Evolutionary conservation across 2,329 filamentous ascomycete genomes (phyloP).

Genomic region (Claviceps arundinis): DNA sequence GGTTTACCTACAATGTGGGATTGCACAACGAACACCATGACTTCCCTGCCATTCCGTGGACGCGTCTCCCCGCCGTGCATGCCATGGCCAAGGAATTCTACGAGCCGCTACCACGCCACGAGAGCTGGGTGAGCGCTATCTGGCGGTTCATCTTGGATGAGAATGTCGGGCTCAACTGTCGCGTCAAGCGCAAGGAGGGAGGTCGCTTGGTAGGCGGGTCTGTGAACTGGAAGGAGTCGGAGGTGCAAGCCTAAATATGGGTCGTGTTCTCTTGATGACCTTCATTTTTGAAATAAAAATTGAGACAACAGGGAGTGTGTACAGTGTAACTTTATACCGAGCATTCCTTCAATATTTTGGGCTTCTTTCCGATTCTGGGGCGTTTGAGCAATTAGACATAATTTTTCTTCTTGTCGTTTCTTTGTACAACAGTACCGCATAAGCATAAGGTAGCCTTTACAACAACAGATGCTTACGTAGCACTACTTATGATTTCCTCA

Average conservation of each 20-base stretch:
- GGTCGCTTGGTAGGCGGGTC: slow-evolving; percentile 44
- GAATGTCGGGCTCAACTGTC: slow-evolving; percentile 77
- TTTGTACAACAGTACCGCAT: no score
- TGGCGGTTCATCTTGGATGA: slow-evolving; percentile 93
- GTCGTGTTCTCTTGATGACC: no score
- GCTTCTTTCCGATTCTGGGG: no score
- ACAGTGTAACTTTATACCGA: no score
- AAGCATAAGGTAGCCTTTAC: no score
- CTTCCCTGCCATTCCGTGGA: slow-evolving; percentile 96
- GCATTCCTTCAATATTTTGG: no score
- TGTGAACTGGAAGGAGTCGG: slow-evolving; percentile 49
- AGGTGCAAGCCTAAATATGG: slow-evolving; percentile 46
- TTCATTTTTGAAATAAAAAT: neutral
- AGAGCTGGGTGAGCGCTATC: slow-evolving; percentile 84
- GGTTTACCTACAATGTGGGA: slow-evolving; percentile 92
- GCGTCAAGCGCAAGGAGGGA: slow-evolving; percentile 83
- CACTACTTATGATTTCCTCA: no score
- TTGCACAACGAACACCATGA: slow-evolving; percentile 99
- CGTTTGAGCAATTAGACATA: no score
- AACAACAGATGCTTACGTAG: no score
- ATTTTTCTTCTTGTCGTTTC: no score
- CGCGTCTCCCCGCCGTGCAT: slow-evolving; percentile 62
- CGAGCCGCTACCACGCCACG: slow-evolving; percentile 69
- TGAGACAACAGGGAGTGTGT: neutral
- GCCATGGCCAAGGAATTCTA: slow-evolving; percentile 85